Conservation (phyloP, 495 filamentous ascomycete species). For the Achaetomiella virescens region DNA sequence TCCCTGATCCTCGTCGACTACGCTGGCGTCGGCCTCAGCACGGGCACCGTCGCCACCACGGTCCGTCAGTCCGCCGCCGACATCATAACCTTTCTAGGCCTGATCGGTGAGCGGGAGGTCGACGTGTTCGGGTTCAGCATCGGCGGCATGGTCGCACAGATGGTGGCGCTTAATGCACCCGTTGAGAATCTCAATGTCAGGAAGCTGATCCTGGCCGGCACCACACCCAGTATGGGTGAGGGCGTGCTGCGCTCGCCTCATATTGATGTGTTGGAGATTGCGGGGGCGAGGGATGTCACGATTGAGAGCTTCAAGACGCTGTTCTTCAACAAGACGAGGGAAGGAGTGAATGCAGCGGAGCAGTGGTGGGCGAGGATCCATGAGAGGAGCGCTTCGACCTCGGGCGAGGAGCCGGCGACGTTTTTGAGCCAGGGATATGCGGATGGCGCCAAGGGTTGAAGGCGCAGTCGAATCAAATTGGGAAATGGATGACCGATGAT, state of each 20-base stretch:
- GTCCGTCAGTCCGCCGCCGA: slow-evolving; percentile 21
- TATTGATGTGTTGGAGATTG: slow-evolving; percentile 10
- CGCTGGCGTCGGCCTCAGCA: slow-evolving; percentile 25
- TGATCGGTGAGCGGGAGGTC: slow-evolving; percentile 26
- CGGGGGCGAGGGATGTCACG: slow-evolving; percentile 5
- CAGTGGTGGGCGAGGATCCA: slow-evolving; percentile 20
- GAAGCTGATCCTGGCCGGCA: slow-evolving; percentile 23
- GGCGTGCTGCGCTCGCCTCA: slow-evolving; percentile 18
- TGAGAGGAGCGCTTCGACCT: slow-evolving; percentile 4
- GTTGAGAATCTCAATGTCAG: background rate
- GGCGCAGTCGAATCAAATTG: slow-evolving; percentile 12
- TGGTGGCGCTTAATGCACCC: slow-evolving; percentile 22
- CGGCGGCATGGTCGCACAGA: slow-evolving; percentile 29
- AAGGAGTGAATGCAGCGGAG: slow-evolving; percentile 8
- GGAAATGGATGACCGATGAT: slow-evolving; percentile 5
- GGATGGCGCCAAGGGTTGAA: slow-evolving; percentile 12
- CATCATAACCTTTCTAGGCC: slow-evolving; percentile 25
- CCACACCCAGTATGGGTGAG: slow-evolving; percentile 15
- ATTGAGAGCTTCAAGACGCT: slow-evolving; percentile 21
- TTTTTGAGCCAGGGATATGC: slow-evolving; percentile 14
- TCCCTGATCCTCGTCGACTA: slow-evolving; percentile 27
- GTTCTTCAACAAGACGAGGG: slow-evolving; percentile 13
- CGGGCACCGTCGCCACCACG: slow-evolving; percentile 19
- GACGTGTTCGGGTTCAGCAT: slow-evolving; percentile 32
- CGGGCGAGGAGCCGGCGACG: slow-evolving; percentile 9